phyloP scores from a whole-genome alignment of 23 red algal species.

The Gracilaria vermiculophylla region DNA sequence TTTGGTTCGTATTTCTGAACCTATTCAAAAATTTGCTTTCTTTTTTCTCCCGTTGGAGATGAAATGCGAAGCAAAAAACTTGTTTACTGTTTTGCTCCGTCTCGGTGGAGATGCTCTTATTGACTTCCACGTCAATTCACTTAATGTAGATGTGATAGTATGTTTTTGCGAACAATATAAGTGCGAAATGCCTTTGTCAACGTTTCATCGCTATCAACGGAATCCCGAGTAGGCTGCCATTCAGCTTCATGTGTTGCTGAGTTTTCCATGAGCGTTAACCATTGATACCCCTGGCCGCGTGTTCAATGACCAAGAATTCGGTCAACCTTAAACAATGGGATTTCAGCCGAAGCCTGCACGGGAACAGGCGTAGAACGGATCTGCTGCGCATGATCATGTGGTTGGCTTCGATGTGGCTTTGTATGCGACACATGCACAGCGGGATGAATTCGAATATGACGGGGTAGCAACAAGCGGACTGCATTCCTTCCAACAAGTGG shows the following conservation, averaged over 20 bases:
- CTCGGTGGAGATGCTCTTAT: too few species aligned
- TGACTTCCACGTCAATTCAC: too few species aligned
- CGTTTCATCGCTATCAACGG: not conserved
- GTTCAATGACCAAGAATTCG: not conserved
- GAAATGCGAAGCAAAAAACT: too few species aligned
- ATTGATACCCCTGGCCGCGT: slow-evolving; percentile 3
- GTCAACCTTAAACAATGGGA: not conserved
- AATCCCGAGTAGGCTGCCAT: slow-evolving; percentile 6
- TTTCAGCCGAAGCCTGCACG: too few species aligned
- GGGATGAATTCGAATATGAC: slow-evolving; percentile 8
- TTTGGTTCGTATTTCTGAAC: too few species aligned
- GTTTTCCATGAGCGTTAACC: not conserved
- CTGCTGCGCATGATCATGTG: not conserved
- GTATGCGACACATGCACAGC: not conserved
- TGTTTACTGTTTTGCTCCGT: too few species aligned
- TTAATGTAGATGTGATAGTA: too few species aligned
- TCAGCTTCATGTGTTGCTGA: not conserved
- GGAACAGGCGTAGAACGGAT: too few species aligned
- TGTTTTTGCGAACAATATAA: too few species aligned
- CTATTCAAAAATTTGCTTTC: too few species aligned
- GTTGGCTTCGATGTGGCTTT: not conserved
- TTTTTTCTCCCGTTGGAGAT: too few species aligned
- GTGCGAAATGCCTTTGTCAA: too few species aligned
- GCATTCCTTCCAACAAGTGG: not conserved
- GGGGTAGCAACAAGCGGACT: not conserved